These are phyloP conservation scores for Prunus dulcis DNA, from an alignment of 306 rosid species.

Conservation along the genomic window DNA sequence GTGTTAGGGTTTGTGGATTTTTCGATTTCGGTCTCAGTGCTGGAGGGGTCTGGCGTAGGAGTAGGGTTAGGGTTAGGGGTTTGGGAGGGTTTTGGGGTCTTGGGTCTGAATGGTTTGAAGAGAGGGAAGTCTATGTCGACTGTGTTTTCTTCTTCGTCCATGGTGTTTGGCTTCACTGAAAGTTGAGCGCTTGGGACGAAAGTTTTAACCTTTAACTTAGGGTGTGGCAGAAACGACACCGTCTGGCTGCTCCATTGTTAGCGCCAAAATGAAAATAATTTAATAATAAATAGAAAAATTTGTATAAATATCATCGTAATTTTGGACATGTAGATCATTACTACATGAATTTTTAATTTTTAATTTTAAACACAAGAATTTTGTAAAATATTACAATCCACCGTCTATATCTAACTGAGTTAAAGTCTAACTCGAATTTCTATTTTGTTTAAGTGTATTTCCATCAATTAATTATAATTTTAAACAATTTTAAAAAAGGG, in stretches of 20 bases:
- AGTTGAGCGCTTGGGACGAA: background rate
- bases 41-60: conserved; percentile 5
- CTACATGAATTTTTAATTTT: no score
- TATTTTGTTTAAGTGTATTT: no score
- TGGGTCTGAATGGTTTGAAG: conserved; percentile 22
- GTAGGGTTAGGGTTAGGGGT: conserved; percentile 20
- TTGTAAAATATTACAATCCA: no score
- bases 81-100: conserved; percentile 18
- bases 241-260: background rate
- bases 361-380: no score
- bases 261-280: background rate
- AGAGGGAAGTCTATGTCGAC: conserved; percentile 49
- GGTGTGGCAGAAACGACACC: background rate
- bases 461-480: no score
- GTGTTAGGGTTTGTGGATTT: conserved; percentile 10
- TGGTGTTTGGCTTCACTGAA: background rate
- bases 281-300: background rate
- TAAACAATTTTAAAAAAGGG: no score
- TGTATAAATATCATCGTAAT: no score
- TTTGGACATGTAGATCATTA: no score
- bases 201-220: background rate
- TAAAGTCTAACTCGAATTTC: no score
- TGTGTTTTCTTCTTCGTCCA: conserved; percentile 34
- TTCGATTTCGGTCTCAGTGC: conserved; percentile 8
- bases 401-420: no score